Percentiles rank a stretch among this genome's conserved stretches.
Conservation (phyloP, 257 asterid genomes). For the Solanum phureja region DNA sequence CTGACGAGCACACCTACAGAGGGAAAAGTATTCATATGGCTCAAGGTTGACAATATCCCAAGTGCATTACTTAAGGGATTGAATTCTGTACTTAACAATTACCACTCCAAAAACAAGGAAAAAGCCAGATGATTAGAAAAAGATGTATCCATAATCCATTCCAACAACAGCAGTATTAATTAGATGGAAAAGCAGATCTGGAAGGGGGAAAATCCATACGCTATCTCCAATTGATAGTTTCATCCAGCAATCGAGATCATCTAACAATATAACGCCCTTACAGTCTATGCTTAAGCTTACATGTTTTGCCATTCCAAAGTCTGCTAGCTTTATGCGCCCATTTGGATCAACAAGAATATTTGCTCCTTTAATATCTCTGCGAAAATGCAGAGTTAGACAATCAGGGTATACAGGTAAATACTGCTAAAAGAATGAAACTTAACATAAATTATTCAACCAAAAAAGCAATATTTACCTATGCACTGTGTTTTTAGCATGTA, state of each 20-base stretch:
- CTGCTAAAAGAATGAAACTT: background rate
- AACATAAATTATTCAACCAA: background rate
- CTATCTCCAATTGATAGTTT: background rate
- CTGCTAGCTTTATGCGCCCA: conserved; percentile 92
- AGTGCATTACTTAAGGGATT: background rate
- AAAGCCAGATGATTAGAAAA: background rate
- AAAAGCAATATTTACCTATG: conserved; percentile 41
- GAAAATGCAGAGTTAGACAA: background rate
- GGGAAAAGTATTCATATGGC: background rate
- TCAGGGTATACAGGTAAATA: background rate
- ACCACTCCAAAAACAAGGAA: background rate
- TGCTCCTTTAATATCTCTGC: conserved; percentile 98
- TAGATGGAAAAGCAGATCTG: background rate
- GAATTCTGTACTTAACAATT: background rate
- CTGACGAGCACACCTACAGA: background rate
- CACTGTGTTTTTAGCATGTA: no score
- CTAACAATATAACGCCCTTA: background rate
- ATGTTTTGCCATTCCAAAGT: conserved; percentile 99
- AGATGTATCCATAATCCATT: background rate
- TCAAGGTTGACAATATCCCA: background rate
- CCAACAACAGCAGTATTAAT: background rate
- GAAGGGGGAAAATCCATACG: background rate
- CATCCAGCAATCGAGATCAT: background rate
- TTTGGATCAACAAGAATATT: conserved; percentile 95
- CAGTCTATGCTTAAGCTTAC: conserved; percentile 35